Base-by-base conservation (phyloP, 2,329 filamentous ascomycete species). In the Diaporthe caulivora region DNA sequence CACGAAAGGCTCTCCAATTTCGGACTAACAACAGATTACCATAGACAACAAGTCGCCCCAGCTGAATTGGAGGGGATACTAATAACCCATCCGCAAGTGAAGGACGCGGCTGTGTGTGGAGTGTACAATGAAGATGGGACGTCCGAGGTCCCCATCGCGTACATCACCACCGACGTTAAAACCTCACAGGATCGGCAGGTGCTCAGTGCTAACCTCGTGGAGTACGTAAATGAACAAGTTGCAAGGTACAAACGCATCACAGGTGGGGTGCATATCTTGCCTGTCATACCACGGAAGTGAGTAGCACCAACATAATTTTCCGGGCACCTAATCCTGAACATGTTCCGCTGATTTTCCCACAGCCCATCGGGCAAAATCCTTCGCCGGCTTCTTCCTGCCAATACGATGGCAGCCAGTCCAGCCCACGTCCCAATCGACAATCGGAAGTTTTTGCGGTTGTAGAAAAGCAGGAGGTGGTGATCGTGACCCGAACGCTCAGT, bases 331-430 rank as follows among this genome's bases (percentile, higher is more conserved):
- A 0, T 42, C 10, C 2, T 15, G 21, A 26, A 11, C 21, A 8
- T 40, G 11, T n/a, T 44, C n/a, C 15, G 15, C 51, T 70, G 24
- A 70, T 26, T 18, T 6, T 24, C 51, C 18, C 34, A 40, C 26
- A 74, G 72, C 24, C 69, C 72, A 31, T 71, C 72, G 47, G 72
- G 72, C 10, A 74, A 74, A 47, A 72, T 69, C 15, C 69, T 74
- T 8, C 72, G 72, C 10, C 69, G 69, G 9, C 72, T 74, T 29
- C 62, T 74, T 17, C 72, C 72, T 6, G 69, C 69, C 17, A 68
- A 68, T 10, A 7, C 54, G 49, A 53, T 49, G 21, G 42, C 31
- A 40, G 51, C 37, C 18, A 34, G 34, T 4, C 7, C 49, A 1
- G 17, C n/a, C 18, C 31, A 4, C 29, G 9, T n/a, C 21, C 8